Percentiles rank a stretch among this genome's conserved stretches.
Conservation (phyloP, 2,329 filamentous ascomycete genomes). For the Rhinocladiella similis region DNA sequence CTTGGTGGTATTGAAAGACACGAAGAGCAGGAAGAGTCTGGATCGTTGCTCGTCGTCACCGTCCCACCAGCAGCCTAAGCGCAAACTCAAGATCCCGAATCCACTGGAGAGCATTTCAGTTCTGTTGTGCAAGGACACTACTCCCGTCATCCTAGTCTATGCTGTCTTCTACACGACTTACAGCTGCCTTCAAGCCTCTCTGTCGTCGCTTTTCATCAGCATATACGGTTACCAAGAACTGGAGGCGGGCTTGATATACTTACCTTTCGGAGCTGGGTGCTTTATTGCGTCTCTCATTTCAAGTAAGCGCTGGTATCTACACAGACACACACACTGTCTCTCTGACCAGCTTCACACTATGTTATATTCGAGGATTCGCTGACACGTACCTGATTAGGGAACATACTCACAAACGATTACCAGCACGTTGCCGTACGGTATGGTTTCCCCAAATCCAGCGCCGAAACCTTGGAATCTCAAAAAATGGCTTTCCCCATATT, state of each 20-base stretch:
- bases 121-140: slow-evolving; percentile 9
- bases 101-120: slow-evolving; percentile 15
- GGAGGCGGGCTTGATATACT: slow-evolving; percentile 25
- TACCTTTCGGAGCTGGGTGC: slow-evolving; percentile 24
- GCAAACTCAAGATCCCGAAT: slow-evolving; percentile 21
- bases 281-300: slow-evolving; percentile 28
- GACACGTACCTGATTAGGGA: slow-evolving; percentile 1
- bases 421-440: slow-evolving; percentile 34
- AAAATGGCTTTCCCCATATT: slow-evolving; percentile 41
- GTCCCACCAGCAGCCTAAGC: neutral
- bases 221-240: slow-evolving; percentile 24
- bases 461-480: slow-evolving; percentile 26
- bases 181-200: slow-evolving; percentile 23
- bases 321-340: neutral
- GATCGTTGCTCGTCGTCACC: neutral
- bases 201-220: slow-evolving; percentile 24
- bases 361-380: neutral
- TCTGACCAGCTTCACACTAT: neutral
- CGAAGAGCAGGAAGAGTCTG: neutral
- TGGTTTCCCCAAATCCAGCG: slow-evolving; percentile 30
- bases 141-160: slow-evolving; percentile 14
- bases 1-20: neutral
- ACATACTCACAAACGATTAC: slow-evolving; percentile 46
- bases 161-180: slow-evolving; percentile 24
- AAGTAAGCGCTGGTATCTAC: slow-evolving; percentile 34